Base-by-base conservation (phyloP, 2,329 filamentous ascomycete species). In the Neocucurbitaria cava region DNA sequence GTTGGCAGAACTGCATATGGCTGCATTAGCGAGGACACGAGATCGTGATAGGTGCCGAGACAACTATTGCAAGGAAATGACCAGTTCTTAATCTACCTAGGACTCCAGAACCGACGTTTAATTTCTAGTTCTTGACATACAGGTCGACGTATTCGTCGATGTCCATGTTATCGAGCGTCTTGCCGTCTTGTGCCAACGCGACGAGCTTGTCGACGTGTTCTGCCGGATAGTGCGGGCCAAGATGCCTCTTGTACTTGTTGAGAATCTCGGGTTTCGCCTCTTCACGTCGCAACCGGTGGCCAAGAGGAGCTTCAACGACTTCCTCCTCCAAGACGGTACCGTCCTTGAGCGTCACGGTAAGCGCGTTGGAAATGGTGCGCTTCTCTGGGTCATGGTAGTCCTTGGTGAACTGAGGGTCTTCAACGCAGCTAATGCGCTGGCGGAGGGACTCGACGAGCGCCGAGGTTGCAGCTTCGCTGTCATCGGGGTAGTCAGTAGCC, bases 191-290 rank as follows among this genome's bases (percentile, higher is more conserved):
- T 66, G 90, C 90, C 47, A 98, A 81, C 64, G 91, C 84, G 46
- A 97, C 84, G 49, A 99, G 84, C 81, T 95, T 83, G 80, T 94
- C 85, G 46, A 97, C 91, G 73, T 88, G 87, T 44, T 84, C 82
- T 74, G 90, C 84, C 57, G 86, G 82, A 78, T 90, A 96, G 82
- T 97, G 94, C 49, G 90, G 90, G 69, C 85, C 85, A 46, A 98
- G 82, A 79, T 99, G 95, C 76, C 91, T 88, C 88, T 93, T 89
- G 83, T 92, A 99, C 85, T 99, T 99, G 77, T 87, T 88, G 68
- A 98, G 81, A 68, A 99, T 97, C 79, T 96, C 91, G 54, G 95
- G 95, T 86, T 98, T 98, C 68, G 95, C 95, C 85, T 99, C 95
- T 70, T 97, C 93, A 70, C 94, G 87, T 64, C 95, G 85, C 73